These are phyloP conservation scores for Candida sp. DNA, from an alignment of 1,139 yeast genomes.

Conservation along the genomic window DNA sequence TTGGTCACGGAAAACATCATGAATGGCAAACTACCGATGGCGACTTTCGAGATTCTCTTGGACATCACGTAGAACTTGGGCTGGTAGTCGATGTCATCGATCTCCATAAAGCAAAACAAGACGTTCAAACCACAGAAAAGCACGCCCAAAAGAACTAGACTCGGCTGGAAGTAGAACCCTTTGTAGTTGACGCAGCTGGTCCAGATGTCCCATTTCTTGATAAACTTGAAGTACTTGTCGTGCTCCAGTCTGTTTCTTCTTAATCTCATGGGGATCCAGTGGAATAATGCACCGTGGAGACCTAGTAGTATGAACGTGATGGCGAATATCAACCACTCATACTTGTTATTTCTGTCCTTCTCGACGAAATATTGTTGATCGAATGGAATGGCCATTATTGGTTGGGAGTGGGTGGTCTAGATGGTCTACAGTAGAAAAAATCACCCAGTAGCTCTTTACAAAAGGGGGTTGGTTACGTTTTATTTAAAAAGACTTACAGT, in stretches of 20 bases:
- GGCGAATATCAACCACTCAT: constrained; percentile 38
- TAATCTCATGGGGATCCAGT: constrained; percentile 41
- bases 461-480: neutral
- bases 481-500: neutral
- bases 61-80: constrained; percentile 43
- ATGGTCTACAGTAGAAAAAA: neutral
- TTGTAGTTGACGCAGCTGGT: constrained; percentile 25
- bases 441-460: neutral
- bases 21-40: constrained; percentile 44
- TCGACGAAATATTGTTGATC: constrained; percentile 38
- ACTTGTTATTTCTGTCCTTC: constrained; percentile 33
- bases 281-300: constrained; percentile 44
- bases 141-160: constrained; percentile 31
- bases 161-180: constrained; percentile 43
- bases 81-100: constrained; percentile 42
- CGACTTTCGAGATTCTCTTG: constrained; percentile 45
- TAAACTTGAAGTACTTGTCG: constrained; percentile 24
- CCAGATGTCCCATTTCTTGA: constrained; percentile 30
- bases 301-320: constrained; percentile 28
- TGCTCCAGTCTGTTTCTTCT: constrained; percentile 14
- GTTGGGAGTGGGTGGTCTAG: neutral
- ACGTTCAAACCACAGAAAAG: constrained; percentile 31
- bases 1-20: constrained; percentile 40
- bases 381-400: constrained; percentile 18
- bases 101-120: constrained; percentile 28